A percentile compares a stretch with the other conserved stretches of the same genome.
Conservation (phyloP, 495 filamentous ascomycete genomes). For the Aspergillus cristatus region DNA sequence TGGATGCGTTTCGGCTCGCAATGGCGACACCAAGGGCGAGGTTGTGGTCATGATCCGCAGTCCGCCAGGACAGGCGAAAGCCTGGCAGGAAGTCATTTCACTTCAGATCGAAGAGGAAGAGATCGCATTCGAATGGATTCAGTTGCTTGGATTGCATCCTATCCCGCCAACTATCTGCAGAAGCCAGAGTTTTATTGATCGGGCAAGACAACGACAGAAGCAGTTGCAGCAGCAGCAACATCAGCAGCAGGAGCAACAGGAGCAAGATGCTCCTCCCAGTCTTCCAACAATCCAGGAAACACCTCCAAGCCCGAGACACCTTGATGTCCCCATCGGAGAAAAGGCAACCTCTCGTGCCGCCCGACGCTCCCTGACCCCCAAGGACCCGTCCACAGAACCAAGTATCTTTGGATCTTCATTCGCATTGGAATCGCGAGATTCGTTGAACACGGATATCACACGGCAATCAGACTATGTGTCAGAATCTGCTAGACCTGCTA, state of each 20-base stretch:
- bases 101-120: conserved; percentile 63
- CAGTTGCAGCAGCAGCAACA: conserved; percentile 25
- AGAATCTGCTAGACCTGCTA: conserved; percentile 14
- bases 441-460: conserved; percentile 26
- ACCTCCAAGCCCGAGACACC: conserved; percentile 44
- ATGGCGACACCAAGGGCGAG: conserved; percentile 58
- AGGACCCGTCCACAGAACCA: conserved; percentile 28
- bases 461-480: conserved; percentile 30
- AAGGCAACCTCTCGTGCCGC: conserved; percentile 24
- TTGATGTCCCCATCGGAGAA: conserved; percentile 73
- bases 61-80: conserved; percentile 29
- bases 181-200: conserved; percentile 43
- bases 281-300: conserved; percentile 16
- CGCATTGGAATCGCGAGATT: conserved; percentile 21
- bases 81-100: conserved; percentile 76
- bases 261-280: conserved; percentile 21
- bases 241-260: conserved; percentile 22
- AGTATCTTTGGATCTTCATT: conserved; percentile 27
- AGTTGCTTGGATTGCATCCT: conserved; percentile 68
- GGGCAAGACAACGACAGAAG: conserved; percentile 21
- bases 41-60: conserved; percentile 76
- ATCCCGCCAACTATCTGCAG: conserved; percentile 55
- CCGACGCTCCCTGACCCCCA: conserved; percentile 25
- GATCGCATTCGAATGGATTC: conserved; percentile 77
- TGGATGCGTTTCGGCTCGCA: conserved; percentile 65